These are phyloP conservation scores for Aspergillus cejpii DNA, from an alignment of 2,329 filamentous ascomycete genomes.

Conservation along the genomic window DNA sequence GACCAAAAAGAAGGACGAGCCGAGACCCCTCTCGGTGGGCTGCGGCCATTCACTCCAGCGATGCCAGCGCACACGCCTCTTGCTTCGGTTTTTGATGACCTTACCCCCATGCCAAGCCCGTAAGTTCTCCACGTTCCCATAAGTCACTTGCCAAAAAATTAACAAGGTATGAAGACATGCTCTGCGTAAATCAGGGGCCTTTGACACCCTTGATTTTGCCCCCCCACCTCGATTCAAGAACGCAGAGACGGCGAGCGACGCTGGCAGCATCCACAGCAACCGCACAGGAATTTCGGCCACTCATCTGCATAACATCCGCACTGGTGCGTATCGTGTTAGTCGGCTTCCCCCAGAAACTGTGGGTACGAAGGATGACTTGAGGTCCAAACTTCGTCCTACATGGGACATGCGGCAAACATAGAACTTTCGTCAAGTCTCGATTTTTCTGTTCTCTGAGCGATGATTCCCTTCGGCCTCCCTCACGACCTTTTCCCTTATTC, in stretches of 20 bases:
- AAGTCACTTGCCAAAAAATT: slow-evolving; percentile 9
- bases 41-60: slow-evolving; percentile 65
- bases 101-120: slow-evolving; percentile 80
- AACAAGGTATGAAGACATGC: slow-evolving; percentile 35
- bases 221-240: slow-evolving; percentile 45
- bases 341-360: slow-evolving; percentile 75
- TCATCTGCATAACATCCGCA: slow-evolving; percentile 65
- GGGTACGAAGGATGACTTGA: slow-evolving; percentile 65
- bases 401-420: slow-evolving; percentile 44
- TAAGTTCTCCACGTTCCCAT: slow-evolving; percentile 49
- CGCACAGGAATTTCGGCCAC: slow-evolving; percentile 67
- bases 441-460: slow-evolving; percentile 9
- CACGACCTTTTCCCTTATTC: slow-evolving; percentile 17
- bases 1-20: slow-evolving; percentile 64
- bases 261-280: slow-evolving; percentile 57
- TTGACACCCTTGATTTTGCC: slow-evolving; percentile 45
- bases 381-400: slow-evolving; percentile 50
- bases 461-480: slow-evolving; percentile 15
- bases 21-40: slow-evolving; percentile 53
- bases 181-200: slow-evolving; percentile 45
- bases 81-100: slow-evolving; percentile 77
- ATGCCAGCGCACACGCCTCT: slow-evolving; percentile 72
- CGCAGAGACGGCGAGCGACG: slow-evolving; percentile 38
- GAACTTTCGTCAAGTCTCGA: neutral
- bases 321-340: slow-evolving; percentile 78